A percentile compares a stretch with the other conserved stretches of the same genome.
These are phyloP conservation scores for Gnomoniopsis smithogilvyi DNA, from an alignment of 2,329 filamentous ascomycete genomes.

Conservation along the genomic window DNA sequence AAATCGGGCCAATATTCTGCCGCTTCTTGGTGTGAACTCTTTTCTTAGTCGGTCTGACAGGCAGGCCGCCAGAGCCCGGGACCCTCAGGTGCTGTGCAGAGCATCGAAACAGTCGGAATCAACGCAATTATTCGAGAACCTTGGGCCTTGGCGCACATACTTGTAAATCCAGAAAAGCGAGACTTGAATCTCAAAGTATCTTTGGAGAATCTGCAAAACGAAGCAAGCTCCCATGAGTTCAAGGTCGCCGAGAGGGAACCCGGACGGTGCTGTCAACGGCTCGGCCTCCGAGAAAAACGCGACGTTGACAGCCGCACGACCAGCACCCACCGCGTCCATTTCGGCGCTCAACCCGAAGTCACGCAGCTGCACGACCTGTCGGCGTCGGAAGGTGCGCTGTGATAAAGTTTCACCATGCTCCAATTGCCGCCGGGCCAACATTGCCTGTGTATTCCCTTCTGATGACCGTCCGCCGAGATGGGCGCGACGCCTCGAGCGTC, in stretches of 20 bases:
- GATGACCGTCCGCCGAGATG: conserved; percentile 49
- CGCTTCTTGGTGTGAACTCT: no score
- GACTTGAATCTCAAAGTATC: neutral
- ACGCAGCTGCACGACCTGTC: conserved; percentile 49
- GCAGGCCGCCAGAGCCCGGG: no score
- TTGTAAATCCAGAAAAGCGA: neutral
- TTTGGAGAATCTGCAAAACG: neutral
- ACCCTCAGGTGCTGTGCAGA: no score
- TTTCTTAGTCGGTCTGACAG: no score
- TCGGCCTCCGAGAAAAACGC: conserved; percentile 24
- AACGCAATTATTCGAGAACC: no score
- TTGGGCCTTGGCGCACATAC: no score
- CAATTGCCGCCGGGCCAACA: conserved; percentile 51
- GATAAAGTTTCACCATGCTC: conserved; percentile 55
- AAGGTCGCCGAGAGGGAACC: neutral
- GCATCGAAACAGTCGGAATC: no score
- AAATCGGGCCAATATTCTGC: no score
- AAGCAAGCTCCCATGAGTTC: neutral
- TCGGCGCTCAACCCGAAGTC: conserved; percentile 26
- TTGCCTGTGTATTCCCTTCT: conserved; percentile 49
- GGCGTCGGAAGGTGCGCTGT: conserved; percentile 55
- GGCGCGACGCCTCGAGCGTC: conserved; percentile 47
- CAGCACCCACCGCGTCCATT: neutral
- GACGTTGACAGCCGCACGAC: conserved; percentile 3
- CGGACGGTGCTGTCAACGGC: neutral